Conservation (phyloP, 345 rosid genomes). For the Eucalyptus fibrosa region DNA sequence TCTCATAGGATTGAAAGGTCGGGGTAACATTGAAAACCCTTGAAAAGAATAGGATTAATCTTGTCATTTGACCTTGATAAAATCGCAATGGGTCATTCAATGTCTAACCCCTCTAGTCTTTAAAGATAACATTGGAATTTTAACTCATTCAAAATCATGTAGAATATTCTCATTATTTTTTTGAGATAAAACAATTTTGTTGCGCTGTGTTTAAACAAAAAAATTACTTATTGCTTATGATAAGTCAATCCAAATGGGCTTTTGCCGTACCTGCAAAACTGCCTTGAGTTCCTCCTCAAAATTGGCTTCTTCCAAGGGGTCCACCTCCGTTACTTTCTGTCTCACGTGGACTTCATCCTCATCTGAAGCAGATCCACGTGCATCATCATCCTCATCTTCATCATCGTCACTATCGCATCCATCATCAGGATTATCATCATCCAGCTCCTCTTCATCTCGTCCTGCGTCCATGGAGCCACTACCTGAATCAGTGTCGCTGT, state of each 20-base stretch:
- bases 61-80: not conserved
- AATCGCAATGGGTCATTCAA: not conserved
- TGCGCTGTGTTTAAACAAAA: not conserved
- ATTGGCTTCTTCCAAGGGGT: conserved; percentile 66
- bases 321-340: conserved; percentile 67
- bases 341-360: conserved; percentile 85
- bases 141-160: not conserved
- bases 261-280: conserved; percentile 64
- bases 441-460: conserved; percentile 67
- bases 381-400: conserved; percentile 48
- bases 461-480: conserved; percentile 62
- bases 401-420: conserved; percentile 61
- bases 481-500: conserved; percentile 77
- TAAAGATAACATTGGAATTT: not conserved
- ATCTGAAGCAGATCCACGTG: conserved; percentile 62
- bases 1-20: not conserved
- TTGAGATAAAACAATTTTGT: not conserved
- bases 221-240: not conserved
- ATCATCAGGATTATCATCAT: conserved; percentile 66
- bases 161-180: not conserved
- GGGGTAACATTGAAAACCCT: not conserved
- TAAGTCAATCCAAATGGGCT: not conserved
- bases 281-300: conserved; percentile 91
- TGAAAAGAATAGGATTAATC: not conserved
- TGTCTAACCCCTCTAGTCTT: not conserved